A percentile compares a stretch with the other conserved stretches of the same genome.
These are phyloP conservation scores for Termitomyces sp. DNA, from an alignment of 768 basidiomycete species.

Conservation along the genomic window DNA sequence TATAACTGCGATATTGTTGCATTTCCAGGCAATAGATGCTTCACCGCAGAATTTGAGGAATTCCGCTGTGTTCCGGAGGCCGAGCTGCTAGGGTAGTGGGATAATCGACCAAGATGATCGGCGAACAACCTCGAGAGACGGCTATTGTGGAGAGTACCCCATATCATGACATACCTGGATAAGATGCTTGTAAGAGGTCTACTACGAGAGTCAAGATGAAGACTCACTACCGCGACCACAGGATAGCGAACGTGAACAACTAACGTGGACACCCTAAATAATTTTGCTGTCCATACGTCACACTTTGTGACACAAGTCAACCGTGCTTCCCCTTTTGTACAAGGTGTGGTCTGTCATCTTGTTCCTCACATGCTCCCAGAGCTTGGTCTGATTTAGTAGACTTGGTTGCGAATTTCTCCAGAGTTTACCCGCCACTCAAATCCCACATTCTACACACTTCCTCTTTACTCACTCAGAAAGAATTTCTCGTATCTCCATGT, in stretches of 20 bases:
- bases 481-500: not conserved
- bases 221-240: not conserved
- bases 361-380: no score
- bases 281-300: not conserved
- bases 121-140: not conserved
- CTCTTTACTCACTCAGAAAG: not conserved
- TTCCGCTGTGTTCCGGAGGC: not conserved
- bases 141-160: not conserved
- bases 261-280: not conserved
- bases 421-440: not conserved
- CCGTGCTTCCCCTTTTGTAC: no score
- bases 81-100: not conserved
- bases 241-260: not conserved
- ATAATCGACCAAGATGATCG: not conserved
- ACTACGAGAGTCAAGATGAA: not conserved
- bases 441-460: not conserved
- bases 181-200: not conserved
- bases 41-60: slow-evolving; percentile 6
- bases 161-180: not conserved
- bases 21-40: slow-evolving; percentile 5
- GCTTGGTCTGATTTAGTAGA: no score
- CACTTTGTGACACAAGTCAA: not conserved
- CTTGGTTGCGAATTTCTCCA: not conserved
- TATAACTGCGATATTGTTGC: slow-evolving; percentile 8
- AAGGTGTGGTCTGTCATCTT: no score